Conservation (phyloP, 768 basidiomycete species). For the Russula brevipes region DNA sequence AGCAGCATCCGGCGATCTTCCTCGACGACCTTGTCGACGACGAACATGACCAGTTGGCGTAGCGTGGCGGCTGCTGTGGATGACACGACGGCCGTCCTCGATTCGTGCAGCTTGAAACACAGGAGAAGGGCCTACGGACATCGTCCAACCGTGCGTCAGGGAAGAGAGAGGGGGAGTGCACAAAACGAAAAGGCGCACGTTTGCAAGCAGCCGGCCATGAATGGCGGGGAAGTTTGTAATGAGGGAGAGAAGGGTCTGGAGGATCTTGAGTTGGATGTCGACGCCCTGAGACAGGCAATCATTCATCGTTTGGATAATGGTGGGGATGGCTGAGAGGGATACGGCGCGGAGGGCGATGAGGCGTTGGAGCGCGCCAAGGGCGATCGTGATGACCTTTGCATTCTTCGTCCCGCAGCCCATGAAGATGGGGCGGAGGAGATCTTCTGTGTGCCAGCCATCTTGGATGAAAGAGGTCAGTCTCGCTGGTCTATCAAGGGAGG, state of each 20-base stretch:
- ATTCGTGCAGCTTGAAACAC: constrained; percentile 94
- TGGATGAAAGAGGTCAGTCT: not conserved
- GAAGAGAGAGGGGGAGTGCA: not conserved
- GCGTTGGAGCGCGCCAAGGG: constrained; percentile 84
- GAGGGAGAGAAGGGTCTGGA: constrained; percentile 87
- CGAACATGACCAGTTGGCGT: constrained; percentile 94
- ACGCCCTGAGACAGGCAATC: constrained; percentile 91
- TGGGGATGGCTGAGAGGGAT: constrained; percentile 68
- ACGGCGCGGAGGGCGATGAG: constrained; percentile 85
- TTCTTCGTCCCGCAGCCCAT: constrained; percentile 93
- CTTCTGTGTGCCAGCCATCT: constrained; percentile 78
- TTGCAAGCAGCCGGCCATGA: constrained; percentile 72
- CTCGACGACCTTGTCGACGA: constrained; percentile 87
- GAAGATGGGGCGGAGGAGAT: constrained; percentile 80
- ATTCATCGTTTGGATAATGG: constrained; percentile 78
- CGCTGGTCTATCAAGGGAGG: not conserved
- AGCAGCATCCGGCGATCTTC: constrained; percentile 53
- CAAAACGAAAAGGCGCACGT: constrained; percentile 48
- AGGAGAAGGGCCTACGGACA: constrained; percentile 69
- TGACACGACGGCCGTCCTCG: constrained; percentile 91
- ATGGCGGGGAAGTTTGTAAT: constrained; percentile 83
- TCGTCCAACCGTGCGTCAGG: not conserved
- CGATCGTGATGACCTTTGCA: constrained; percentile 90
- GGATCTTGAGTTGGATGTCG: constrained; percentile 90
- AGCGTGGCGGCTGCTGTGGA: constrained; percentile 96